Base-by-base conservation (phyloP, 163 green algal genomes). In the Chloromonas sp. region DNA sequence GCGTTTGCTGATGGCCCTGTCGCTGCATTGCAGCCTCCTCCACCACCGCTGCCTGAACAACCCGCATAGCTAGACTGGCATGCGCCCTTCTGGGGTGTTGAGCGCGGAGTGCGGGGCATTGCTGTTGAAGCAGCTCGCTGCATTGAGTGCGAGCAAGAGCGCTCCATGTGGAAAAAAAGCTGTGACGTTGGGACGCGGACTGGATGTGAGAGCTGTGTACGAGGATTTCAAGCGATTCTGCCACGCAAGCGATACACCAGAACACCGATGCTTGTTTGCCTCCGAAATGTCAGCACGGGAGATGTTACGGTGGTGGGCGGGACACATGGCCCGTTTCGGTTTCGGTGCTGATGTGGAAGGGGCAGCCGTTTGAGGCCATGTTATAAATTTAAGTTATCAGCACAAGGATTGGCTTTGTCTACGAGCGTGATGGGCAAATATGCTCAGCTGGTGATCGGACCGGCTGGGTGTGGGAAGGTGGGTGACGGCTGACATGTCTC, bases 401-500 rank as follows among this genome's bases (percentile, higher is more conserved):
- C 77, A 81, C 3, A 14, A 60, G n/a, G 77, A 74, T 5, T 11
- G 5, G 66, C 5, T 74, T 15, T 74, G 5, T 74, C 5, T 5
- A 15, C 66, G 11, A 74, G 66, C 66, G 5, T 82, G 78, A 94
- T 94, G 91, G 91, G 91, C 61, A 95, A 96, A 62, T 98, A 97
- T 86, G 97, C 95, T 0, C 97, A 99, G 89, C 90, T 99, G 15
- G 97, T 99, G 0, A 97, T 99, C 58, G 97, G 97, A 0, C 97
- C 97, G 1, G 97, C 97, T 1, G 97, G 97, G 3, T 96, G 94
- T 61, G 97, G 97, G 78, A 99, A 99, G 93, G 96, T 98, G 77
- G 0, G 62, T 74, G 58, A 36, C 2, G 36, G 36, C 36, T 36
- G 36, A 36, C 36, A 36, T 36, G 36, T 36, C 36, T 36, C 36